Base-by-base conservation (phyloP, 2,329 filamentous ascomycete genomes). In the Fusarium udum region DNA sequence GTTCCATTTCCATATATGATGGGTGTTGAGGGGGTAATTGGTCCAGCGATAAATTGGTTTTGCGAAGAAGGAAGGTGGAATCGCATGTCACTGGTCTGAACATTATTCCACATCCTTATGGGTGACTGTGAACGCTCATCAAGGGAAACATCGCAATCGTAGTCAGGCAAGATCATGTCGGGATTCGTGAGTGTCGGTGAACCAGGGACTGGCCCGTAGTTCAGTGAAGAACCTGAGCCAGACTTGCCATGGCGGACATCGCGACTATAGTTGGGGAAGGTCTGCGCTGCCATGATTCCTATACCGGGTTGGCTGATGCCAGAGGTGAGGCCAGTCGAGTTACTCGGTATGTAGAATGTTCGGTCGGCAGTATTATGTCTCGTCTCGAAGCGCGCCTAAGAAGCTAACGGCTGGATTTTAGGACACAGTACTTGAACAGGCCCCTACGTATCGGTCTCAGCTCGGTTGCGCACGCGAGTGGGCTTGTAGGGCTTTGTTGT, bases 171-270 rank as follows among this genome's bases (percentile, higher is more conserved):
- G 78, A 98, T 97, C 94, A 97, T 95, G 81, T 97, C 95, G 59
- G 95, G 94, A 82, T 97, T 97, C 63, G 94, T 97, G 78, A 98
- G 85, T 6, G 95, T 97, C 52, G 95, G 95, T 67, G 94, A 97
- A 18, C 90, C 90, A 72, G 92, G 91, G 65, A 86, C 82, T 49
- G 86, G 79, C 24, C 84, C 82, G 75, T 88, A 86, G 40, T 82
- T 79, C 71, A 80, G 69, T 40, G 77, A 77, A 49, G 71, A 63
- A 70, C 76, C 63, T 57, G 73, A 63, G 73, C 77, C 63, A 26
- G 72, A 73, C 45, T 73, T 73, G 55, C 79, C 77, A 59, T 80
- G 79, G 64, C 77, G 75, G 71, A 74, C 68, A 64, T 80, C 75
- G 67, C 74, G 77, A 74, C 74, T 75, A 61, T 74, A 75, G 60